Base-by-base conservation (phyloP, 495 filamentous ascomycete genomes). In the Platismatia glauca region DNA sequence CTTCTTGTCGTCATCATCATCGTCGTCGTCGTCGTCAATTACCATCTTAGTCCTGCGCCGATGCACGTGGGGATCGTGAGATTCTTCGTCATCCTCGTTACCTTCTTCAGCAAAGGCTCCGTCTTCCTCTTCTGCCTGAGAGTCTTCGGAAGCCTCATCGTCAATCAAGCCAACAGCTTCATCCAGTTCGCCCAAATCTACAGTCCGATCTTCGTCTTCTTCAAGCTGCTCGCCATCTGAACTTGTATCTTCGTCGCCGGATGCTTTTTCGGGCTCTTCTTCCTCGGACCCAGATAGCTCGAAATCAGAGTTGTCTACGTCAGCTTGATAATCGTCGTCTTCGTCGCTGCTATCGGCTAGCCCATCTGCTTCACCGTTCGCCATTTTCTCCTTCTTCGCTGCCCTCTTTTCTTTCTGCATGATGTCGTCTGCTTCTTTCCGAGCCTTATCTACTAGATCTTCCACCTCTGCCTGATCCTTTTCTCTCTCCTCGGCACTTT, bases 401-500 rank as follows among this genome's bases (percentile, higher is more conserved):
- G 79, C 84, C 37, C 81, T 86, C 61, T 84, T 83, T 71, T 98
- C 94, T 55, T 82, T 74, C 68, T 86, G 82, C 68, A 86, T 86
- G 57, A 99, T 87, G 55, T 86, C 85, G 55, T 90, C 82, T 18
- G 84, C 91, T 70, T 97, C 89, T 64, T 82, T 78, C 46, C 92
- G 80, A 27, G 92, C 94, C 66, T 86, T 90, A 34, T 92, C 87
- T 38, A 98, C 78, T 43, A 97, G 78, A 66, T 96, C 85, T 64
- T 97, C 95, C 27, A 96, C 82, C 62, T 91, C 84, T 33, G 86
- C 84, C 70, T 86, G 83, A 70, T 93, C 87, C 16, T 84, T 84
- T 65, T 88, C 86, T 62, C 89, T 80, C 67, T 99, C 91, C 72
- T 96, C 94, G 7, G 85, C 82, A 2, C 89, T 96, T 66, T 89